A percentile compares a stretch with the other conserved stretches of the same genome.
These are phyloP conservation scores for Coemansia sp. DNA, from an alignment of 192 early-diverging fungal species.

Conservation along the genomic window DNA sequence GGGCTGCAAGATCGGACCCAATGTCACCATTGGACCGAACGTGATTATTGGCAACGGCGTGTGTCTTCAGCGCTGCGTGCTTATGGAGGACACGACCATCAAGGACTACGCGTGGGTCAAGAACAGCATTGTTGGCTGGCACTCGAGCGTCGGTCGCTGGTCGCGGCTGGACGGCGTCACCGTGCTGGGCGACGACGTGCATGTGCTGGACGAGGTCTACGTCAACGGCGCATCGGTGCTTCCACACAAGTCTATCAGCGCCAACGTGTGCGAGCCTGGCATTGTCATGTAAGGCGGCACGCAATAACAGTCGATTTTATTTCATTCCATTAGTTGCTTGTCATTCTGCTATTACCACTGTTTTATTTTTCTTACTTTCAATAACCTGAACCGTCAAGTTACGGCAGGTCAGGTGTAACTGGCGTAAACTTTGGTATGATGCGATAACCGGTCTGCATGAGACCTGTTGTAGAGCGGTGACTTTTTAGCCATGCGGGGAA, in stretches of 20 bases:
- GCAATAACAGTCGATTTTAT: neutral
- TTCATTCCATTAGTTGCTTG: neutral
- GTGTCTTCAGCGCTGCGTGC: conserved; percentile 80
- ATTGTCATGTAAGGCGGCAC: conserved; percentile 80
- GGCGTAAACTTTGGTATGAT: neutral
- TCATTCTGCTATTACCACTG: neutral
- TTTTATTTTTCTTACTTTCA: conserved; percentile 8
- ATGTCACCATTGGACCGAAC: conserved; percentile 93
- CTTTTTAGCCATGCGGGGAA: neutral
- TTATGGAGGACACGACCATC: conserved; percentile 80
- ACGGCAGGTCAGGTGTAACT: neutral
- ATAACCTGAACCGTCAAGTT: neutral
- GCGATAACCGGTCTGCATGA: neutral
- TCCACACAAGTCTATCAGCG: conserved; percentile 92
- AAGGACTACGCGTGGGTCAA: conserved; percentile 91
- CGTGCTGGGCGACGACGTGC: conserved; percentile 96
- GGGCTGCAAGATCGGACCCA: conserved; percentile 96
- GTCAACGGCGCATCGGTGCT: conserved; percentile 93
- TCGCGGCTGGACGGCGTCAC: conserved; percentile 90
- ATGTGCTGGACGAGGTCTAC: conserved; percentile 89
- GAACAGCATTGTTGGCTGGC: conserved; percentile 93
- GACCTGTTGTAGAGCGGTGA: neutral
- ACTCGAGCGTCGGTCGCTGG: conserved; percentile 93
- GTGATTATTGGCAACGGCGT: conserved; percentile 93
- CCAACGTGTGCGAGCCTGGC: conserved; percentile 85